Conservation (phyloP, 257 asterid genomes). For the Primulina eburnea region DNA sequence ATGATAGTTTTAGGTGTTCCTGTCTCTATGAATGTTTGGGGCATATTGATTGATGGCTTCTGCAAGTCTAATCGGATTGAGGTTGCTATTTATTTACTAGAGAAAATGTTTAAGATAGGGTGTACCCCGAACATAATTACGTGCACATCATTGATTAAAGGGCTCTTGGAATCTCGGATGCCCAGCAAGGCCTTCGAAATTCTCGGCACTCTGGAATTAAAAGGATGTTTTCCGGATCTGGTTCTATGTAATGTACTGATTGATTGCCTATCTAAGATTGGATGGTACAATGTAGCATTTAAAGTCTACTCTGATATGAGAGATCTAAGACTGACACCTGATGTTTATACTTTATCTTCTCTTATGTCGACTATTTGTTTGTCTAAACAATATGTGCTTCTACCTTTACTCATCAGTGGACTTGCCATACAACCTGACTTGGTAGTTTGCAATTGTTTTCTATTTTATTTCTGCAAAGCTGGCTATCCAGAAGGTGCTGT, state of each 20-base stretch:
- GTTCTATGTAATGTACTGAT: conserved; percentile 69
- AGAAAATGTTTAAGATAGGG: conserved; percentile 58
- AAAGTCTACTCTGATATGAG: conserved; percentile 53
- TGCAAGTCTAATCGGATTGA: conserved; percentile 58
- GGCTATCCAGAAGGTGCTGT: conserved; percentile 62
- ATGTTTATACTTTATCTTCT: conserved; percentile 66
- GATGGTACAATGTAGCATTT: conserved; percentile 58
- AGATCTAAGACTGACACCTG: conserved; percentile 53
- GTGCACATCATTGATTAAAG: conserved; percentile 66
- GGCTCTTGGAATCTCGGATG: conserved; percentile 47
- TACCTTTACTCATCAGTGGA: conserved; percentile 62
- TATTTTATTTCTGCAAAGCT: conserved; percentile 65
- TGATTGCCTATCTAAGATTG: conserved; percentile 67
- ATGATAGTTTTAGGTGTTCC: conserved; percentile 61
- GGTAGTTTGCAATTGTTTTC: conserved; percentile 66
- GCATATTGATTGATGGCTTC: conserved; percentile 55
- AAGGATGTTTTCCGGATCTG: conserved; percentile 64
- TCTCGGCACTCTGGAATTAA: conserved; percentile 41
- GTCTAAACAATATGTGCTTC: conserved; percentile 52
- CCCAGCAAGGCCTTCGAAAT: conserved; percentile 57
- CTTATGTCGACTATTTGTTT: conserved; percentile 51
- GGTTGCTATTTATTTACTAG: conserved; percentile 45
- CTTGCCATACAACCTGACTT: conserved; percentile 61
- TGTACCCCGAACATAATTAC: conserved; percentile 62
- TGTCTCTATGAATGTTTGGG: conserved; percentile 50